These are phyloP conservation scores for Ustilago nuda DNA, from an alignment of 1,284 basidiomycete species.

Conservation along the genomic window DNA sequence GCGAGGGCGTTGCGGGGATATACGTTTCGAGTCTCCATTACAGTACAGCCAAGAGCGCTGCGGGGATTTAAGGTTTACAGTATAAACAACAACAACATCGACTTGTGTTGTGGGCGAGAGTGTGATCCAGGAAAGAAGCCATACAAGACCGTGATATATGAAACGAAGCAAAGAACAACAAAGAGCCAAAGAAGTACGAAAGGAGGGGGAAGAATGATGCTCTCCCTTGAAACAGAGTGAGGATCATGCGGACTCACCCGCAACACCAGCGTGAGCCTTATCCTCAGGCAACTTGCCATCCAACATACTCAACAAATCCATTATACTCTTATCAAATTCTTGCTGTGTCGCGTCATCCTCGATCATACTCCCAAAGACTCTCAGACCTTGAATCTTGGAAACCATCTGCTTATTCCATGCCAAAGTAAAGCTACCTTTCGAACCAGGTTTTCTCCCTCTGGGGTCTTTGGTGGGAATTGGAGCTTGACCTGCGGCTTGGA, in stretches of 20 bases:
- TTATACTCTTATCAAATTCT: conserved; percentile 43
- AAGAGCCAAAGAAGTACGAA: too few relatives aligned
- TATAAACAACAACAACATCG: conserved; percentile 2
- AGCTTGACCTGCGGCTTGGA: conserved; percentile 33
- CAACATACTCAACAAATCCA: conserved; percentile 41
- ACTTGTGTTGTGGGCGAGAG: neutral
- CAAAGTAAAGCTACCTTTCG: conserved; percentile 33
- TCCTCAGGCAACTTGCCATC: conserved; percentile 40
- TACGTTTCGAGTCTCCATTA: neutral
- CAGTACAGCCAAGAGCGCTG: conserved; percentile 5
- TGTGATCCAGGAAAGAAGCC: neutral
- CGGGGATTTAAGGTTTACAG: conserved; percentile 1
- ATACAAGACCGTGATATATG: neutral
- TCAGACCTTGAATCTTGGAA: conserved; percentile 37
- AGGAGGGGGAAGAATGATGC: too few relatives aligned
- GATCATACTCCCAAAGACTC: conserved; percentile 50
- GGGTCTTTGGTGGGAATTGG: conserved; percentile 40
- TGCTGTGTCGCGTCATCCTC: conserved; percentile 48
- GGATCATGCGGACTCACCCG: neutral
- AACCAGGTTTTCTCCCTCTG: conserved; percentile 26
- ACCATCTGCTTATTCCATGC: conserved; percentile 51
- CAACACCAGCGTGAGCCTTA: conserved; percentile 14
- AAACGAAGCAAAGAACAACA: neutral
- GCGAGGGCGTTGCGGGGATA: neutral
- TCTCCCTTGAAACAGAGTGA: too few relatives aligned